Evolutionary conservation across 768 basidiomycete genomes (phyloP).

Genomic region (Russula abietina): DNA sequence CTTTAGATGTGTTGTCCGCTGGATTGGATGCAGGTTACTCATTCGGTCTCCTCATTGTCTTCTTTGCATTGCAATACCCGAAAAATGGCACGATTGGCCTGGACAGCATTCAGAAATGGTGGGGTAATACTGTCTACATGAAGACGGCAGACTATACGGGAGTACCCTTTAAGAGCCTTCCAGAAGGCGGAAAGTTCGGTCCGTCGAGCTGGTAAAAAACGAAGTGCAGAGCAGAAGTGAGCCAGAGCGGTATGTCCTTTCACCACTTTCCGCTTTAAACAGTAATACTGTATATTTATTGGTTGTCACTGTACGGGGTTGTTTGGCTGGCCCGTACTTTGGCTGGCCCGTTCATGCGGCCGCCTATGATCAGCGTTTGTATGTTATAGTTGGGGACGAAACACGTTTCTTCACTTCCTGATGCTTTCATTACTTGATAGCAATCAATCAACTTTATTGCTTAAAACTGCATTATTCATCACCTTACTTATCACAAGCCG

Average conservation of each 20-base stretch:
- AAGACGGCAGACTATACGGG: conserved; percentile 32
- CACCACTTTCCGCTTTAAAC: too few species aligned
- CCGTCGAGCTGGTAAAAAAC: conserved; percentile 17
- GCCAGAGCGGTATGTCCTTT: too few species aligned
- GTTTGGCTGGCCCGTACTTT: too few species aligned
- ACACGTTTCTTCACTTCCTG: conserved; percentile 32
- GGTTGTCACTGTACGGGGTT: too few species aligned
- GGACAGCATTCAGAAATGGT: conserved; percentile 54
- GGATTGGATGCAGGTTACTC: conserved; percentile 69
- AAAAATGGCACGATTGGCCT: conserved; percentile 52
- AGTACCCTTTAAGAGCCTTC: conserved; percentile 17
- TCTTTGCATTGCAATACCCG: conserved; percentile 55
- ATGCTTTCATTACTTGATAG: conserved; percentile 30
- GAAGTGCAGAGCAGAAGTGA: not conserved
- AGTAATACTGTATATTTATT: too few species aligned
- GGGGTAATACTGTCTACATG: conserved; percentile 52
- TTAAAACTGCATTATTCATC: conserved; percentile 48
- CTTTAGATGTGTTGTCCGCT: conserved; percentile 56
- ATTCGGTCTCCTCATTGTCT: conserved; percentile 47
- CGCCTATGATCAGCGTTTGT: too few species aligned
- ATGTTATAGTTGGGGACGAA: conserved; percentile 45
- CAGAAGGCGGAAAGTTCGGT: conserved; percentile 20
- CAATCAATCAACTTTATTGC: conserved; percentile 47
- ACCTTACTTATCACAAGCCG: too few species aligned
- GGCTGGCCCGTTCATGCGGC: too few species aligned